Base-by-base conservation (phyloP, 768 basidiomycete genomes). In the Galerina sulciceps region DNA sequence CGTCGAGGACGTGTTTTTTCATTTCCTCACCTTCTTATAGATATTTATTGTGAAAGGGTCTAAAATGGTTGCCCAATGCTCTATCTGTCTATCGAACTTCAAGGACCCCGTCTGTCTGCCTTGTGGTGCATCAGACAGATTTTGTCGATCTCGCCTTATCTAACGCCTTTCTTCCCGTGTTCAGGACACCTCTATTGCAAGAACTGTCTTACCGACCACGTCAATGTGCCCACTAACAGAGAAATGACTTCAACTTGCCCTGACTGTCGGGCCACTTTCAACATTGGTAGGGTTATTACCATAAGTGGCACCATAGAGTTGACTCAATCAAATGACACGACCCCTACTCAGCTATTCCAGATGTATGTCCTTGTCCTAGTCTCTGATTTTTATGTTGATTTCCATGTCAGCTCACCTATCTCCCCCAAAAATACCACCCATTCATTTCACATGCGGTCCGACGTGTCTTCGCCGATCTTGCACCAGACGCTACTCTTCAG, bases 111-210 rank as follows among this genome's bases (percentile, higher is more conserved):
- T 86, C 4, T 85, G 76, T 40, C 71, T 85, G 1, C 86, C 87
- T 10, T 89, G 88, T 66, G 87, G 87, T 88, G 61, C 57, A 82
- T 64, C 41, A 18, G n/a, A 15, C 13, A 3, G 17, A 11, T n/a
- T 31, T 26, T 10, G 35, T 41, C 38, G 31, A 14, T 37, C 11
- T 38, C 17, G 17, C 10, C 6, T 31, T 37, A 36, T 47, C 35
- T 53, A 36, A 43, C 31, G 52, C 38, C 20, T 49, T 23, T n/a
- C 34, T 36, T 38, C 31, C 37, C 48, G 45, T 23, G 44, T 58
- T 22, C 41, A 89, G 88, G 88, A 17, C 88, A 89, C 61, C 73
- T 89, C 13, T 85, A 85, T 67, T 89, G 88, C 69, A 78, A 79
- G 57, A 71, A 74, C 14, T 89, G 88, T 60, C 75, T 89, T n/a